Base-by-base conservation (phyloP, 768 basidiomycete species). In the Clitopilus hobsonii region DNA sequence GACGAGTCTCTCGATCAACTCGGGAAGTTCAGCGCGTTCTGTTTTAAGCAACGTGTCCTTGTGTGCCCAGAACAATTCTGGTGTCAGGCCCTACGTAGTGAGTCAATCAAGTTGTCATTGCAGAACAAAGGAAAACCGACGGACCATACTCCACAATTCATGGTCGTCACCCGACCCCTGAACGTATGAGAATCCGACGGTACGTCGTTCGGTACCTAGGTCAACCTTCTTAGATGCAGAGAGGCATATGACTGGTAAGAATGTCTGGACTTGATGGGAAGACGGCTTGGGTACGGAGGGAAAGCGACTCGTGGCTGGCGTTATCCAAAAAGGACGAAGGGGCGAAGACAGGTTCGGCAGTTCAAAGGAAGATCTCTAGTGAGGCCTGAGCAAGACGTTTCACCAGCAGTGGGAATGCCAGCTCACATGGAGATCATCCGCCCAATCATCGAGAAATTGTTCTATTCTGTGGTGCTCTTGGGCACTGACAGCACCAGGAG, bases 131-230 rank as follows among this genome's bases (percentile, higher is more conserved):
- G 52, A 30, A 51, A 28, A 24, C 50, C 27, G 36, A 18, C 26
- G 11, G 26, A 89, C 90, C 82, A 82, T 81, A 25, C 86, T 80
- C 94, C 93, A 95, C 5, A 89, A 74, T 68, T 97, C 94, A 63
- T 95, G 92, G 62, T 98, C 96, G 63, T 98, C 96, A 0, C 94
- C 96, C 0, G 90, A 91, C 1, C 96, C 96, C 67, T 96, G 94
- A 6, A 98, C 82, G 65, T 98, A 98, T 20, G 84, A 75, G 65
- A 86, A 97, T 0, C 90, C 91, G n/a, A 74, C 69, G 7, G 74
- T 59, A 0, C 87, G 80, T 20, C 88, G 74, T 56, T 89, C 86
- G 1, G 80, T 54, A 6, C 84, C 84, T 1, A 83, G 81, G 5
- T 72, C 64, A 5, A 87, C 75, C 58, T 84, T 85, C 59, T 82